Conservation (phyloP, 768 basidiomycete genomes). For the Naganishia friedmannii region DNA sequence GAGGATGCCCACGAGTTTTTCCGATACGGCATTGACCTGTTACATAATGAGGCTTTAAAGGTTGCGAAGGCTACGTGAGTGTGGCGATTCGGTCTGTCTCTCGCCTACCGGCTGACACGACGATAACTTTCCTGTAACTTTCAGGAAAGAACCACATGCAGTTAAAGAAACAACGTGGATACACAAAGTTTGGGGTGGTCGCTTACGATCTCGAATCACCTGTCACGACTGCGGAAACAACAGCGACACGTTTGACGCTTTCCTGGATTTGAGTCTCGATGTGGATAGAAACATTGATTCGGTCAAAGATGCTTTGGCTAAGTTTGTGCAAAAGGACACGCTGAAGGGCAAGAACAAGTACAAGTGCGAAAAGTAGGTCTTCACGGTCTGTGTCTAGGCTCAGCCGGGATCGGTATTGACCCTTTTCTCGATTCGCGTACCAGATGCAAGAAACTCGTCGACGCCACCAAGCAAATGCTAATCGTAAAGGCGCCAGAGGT, state of each 20-base stretch:
- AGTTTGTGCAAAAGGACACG: slow-evolving; percentile 76
- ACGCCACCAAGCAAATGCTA: slow-evolving; percentile 84
- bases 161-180: slow-evolving; percentile 83
- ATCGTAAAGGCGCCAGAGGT: slow-evolving; percentile 82
- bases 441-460: slow-evolving; percentile 88
- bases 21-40: slow-evolving; percentile 83
- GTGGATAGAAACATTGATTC: slow-evolving; percentile 62
- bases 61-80: slow-evolving; percentile 64
- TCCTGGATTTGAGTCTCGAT: slow-evolving; percentile 90
- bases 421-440: background rate
- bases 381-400: too few relatives aligned
- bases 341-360: slow-evolving; percentile 92
- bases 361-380: slow-evolving; percentile 90
- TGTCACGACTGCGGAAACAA: slow-evolving; percentile 77
- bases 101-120: background rate
- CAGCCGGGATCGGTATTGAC: background rate
- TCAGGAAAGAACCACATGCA: slow-evolving; percentile 46
- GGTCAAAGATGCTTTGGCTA: slow-evolving; percentile 70
- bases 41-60: slow-evolving; percentile 81
- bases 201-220: slow-evolving; percentile 81
- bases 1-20: slow-evolving; percentile 99
- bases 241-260: slow-evolving; percentile 93
- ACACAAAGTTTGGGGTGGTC: slow-evolving; percentile 89
- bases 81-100: slow-evolving; percentile 7
- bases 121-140: background rate